phyloP scores from a whole-genome alignment of 2,329 filamentous ascomycete species.

The Gyromitra esculenta region DNA sequence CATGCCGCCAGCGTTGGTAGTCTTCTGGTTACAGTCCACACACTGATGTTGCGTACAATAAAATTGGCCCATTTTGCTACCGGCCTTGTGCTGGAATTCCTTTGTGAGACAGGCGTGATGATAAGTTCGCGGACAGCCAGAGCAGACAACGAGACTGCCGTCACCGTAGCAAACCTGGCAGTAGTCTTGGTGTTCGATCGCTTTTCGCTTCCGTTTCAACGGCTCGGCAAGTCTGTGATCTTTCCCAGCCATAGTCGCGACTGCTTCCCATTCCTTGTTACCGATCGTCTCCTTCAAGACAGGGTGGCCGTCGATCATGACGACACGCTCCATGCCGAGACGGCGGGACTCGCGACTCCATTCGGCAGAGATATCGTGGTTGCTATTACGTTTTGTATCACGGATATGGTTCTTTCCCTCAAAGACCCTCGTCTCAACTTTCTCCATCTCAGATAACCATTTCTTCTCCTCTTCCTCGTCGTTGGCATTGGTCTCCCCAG shows the following conservation, averaged over 20 bases:
- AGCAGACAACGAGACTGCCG: constrained; percentile 65
- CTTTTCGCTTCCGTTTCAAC: constrained; percentile 64
- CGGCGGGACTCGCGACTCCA: constrained; percentile 65
- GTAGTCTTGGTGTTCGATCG: constrained; percentile 65
- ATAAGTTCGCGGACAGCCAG: constrained; percentile 67
- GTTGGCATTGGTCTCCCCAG: constrained; percentile 57
- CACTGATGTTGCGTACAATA: constrained; percentile 69
- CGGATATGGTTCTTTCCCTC: constrained; percentile 66
- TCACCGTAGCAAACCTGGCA: constrained; percentile 67
- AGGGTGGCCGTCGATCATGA: constrained; percentile 68
- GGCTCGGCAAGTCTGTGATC: constrained; percentile 66
- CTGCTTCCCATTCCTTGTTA: constrained; percentile 68
- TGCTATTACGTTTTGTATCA: constrained; percentile 57
- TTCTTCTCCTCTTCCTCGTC: constrained; percentile 65
- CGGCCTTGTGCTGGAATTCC: constrained; percentile 60
- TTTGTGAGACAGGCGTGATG: constrained; percentile 65
- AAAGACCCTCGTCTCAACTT: constrained; percentile 68
- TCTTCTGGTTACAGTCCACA: constrained; percentile 66
- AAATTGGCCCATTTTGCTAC: constrained; percentile 61
- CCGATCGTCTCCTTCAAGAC: constrained; percentile 68
- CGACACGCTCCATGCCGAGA: constrained; percentile 68
- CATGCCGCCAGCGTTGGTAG: constrained; percentile 62
- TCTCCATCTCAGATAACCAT: constrained; percentile 69
- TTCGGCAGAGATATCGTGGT: constrained; percentile 60
- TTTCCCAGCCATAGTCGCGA: constrained; percentile 68